phyloP scores from a whole-genome alignment of 2,329 filamentous ascomycete genomes.

The Macroventuria anomochaeta region DNA sequence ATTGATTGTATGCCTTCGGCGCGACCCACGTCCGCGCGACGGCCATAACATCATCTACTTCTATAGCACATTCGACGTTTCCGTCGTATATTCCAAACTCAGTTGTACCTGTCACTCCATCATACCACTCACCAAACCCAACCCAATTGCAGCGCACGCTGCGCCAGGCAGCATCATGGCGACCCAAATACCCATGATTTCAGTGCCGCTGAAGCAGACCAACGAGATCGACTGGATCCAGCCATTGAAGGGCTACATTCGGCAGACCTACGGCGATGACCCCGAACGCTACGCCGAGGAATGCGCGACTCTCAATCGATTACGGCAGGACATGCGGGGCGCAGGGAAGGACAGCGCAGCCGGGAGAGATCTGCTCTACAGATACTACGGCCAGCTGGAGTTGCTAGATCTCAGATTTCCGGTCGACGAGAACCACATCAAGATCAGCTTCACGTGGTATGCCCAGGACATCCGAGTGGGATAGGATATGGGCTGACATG shows the following conservation, averaged over 20 bases:
- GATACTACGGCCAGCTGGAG: slow-evolving; percentile 97
- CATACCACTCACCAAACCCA: slow-evolving; percentile 27
- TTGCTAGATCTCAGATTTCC: slow-evolving; percentile 93
- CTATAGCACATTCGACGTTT: background rate
- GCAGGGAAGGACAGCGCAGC: slow-evolving; percentile 96
- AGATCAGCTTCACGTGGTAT: slow-evolving; percentile 98
- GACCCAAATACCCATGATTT: slow-evolving; percentile 84
- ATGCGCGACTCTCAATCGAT: slow-evolving; percentile 88
- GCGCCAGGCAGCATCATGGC: slow-evolving; percentile 37
- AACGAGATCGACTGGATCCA: slow-evolving; percentile 98
- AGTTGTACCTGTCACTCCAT: slow-evolving; percentile 4
- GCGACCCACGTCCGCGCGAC: slow-evolving; percentile 11
- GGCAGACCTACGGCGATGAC: slow-evolving; percentile 92
- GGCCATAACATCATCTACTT: slow-evolving; percentile 6
- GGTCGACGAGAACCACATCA: slow-evolving; percentile 98
- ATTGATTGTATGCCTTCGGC: slow-evolving; percentile 17
- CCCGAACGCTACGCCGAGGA: slow-evolving; percentile 95
- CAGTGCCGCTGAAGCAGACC: slow-evolving; percentile 87
- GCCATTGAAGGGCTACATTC: slow-evolving; percentile 91
- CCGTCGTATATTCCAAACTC: background rate
- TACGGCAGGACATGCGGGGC: slow-evolving; percentile 97
- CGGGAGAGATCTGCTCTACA: slow-evolving; percentile 89
- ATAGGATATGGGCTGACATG: slow-evolving; percentile 27
- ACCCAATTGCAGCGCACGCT: slow-evolving; percentile 19
- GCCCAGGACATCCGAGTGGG: slow-evolving; percentile 18